A percentile compares a stretch with the other conserved stretches of the same genome.
Evolutionary conservation across 2,329 filamentous ascomycete genomes (phyloP).

Genomic region (Colletotrichum sp.): DNA sequence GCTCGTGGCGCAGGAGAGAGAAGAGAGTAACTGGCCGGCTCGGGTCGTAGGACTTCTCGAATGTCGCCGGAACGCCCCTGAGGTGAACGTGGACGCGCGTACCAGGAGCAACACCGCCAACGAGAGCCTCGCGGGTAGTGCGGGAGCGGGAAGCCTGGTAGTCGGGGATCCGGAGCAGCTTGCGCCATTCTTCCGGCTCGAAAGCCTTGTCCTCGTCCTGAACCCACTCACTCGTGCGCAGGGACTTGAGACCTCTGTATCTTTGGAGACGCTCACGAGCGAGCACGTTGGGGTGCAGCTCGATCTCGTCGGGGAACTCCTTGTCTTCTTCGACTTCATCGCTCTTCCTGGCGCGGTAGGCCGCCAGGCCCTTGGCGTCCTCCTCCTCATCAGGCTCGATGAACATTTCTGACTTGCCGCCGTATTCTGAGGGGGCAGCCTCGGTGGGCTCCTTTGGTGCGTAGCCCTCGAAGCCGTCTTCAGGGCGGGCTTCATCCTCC

Average conservation of each 20-base stretch:
- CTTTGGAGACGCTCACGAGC: conserved; percentile 84
- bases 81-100: conserved; percentile 84
- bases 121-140: conserved; percentile 79
- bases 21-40: conserved; percentile 74
- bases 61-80: conserved; percentile 48
- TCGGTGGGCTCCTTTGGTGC: conserved; percentile 74
- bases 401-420: conserved; percentile 92
- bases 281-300: conserved; percentile 85
- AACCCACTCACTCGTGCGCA: conserved; percentile 88
- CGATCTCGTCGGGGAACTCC: conserved; percentile 97
- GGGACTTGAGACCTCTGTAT: conserved; percentile 90
- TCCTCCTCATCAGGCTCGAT: conserved; percentile 84
- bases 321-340: conserved; percentile 87
- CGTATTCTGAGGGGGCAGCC: conserved; percentile 84
- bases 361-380: conserved; percentile 76
- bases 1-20: conserved; percentile 90
- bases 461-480: conserved; percentile 81
- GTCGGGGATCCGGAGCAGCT: conserved; percentile 85
- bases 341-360: conserved; percentile 79
- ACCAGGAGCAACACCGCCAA: conserved; percentile 86
- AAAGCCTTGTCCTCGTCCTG: conserved; percentile 84
- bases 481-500: conserved; percentile 67
- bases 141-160: conserved; percentile 84
- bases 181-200: conserved; percentile 88
- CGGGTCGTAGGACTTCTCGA: conserved; percentile 54